Evolutionary conservation across 805 yeast species (phyloP), one percentile per base, ranked within the genome.

Genomic region (Saturnispora halmiae): DNA sequence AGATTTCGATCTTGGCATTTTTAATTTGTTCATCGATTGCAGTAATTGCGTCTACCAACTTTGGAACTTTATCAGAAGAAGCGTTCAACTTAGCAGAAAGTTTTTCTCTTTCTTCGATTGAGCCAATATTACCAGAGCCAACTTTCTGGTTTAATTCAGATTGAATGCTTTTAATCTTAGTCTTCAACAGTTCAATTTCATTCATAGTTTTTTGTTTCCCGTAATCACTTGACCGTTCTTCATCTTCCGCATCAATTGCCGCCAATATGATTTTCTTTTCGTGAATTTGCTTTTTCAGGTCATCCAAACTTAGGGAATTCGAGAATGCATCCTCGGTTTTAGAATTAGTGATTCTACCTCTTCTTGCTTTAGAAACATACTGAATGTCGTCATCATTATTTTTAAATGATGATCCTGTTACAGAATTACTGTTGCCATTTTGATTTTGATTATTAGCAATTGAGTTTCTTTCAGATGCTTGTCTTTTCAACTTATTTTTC

Each of bases 21-120:
- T 82, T 71, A 42, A 90, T 82, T 30, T 80, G 78, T 21, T 71
- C 72, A 49, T 85, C 94, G 26, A 80, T 70, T 24, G 70, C 56
- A 33, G 74, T 64, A 41, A 92, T 79, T 34, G 72, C 71, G 10
- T 73, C 62, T 38, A 88, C 74, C 42, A 92, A 67, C 31, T 64
- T 65, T 1, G 96, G 94, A 28, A 88, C 80, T 51, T 69, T 73
- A 42, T 79, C 84, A 11, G 85, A 75, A 40, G 82, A 68, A n/a
- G 59, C 58, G 46, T 75, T 74, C 50, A 88, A 72, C 51, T 74
- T 77, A 4, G 64, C 58, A 40, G 73, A 61, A 40, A 86, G 61
- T n/a, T 66, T 65, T 31, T 70, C 66, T 49, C 70, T 73, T 33
- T 73, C 72, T 4, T 61, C 61, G 3, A 65, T 41, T 1, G 73